A percentile compares a stretch with the other conserved stretches of the same genome.
phyloP scores from a whole-genome alignment of 441 rosid genomes.

The Croton setiger region DNA sequence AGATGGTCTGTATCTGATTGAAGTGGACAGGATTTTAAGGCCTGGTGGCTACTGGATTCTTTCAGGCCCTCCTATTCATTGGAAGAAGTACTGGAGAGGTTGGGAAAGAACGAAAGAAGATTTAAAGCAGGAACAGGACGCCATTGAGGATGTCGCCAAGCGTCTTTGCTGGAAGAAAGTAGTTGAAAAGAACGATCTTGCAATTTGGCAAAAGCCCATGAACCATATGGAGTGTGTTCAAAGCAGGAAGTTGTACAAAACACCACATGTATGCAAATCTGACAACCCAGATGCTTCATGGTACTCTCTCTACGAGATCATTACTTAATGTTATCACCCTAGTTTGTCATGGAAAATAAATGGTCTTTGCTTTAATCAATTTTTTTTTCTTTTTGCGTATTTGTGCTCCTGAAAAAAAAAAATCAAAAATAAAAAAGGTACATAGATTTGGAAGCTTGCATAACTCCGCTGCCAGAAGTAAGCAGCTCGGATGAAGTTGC shows the following conservation, averaged over 20 bases:
- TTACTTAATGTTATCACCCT: neutral
- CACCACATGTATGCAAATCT: constrained; percentile 68
- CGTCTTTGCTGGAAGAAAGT: constrained; percentile 93
- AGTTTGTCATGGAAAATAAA: neutral
- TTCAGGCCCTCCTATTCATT: constrained; percentile 85
- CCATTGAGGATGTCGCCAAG: constrained; percentile 70
- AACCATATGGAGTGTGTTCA: constrained; percentile 68
- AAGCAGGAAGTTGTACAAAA: constrained; percentile 44
- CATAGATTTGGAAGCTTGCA: constrained; percentile 71
- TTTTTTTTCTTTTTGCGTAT: neutral
- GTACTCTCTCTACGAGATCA: constrained; percentile 35
- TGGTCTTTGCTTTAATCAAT: neutral
- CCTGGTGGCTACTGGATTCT: constrained; percentile 97
- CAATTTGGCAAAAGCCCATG: constrained; percentile 76
- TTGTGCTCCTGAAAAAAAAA: neutral
- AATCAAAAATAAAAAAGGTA: constrained; percentile 39
- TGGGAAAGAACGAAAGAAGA: constrained; percentile 87
- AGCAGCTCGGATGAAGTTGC: constrained; percentile 67
- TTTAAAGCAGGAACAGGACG: constrained; percentile 76
- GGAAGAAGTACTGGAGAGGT: constrained; percentile 90
- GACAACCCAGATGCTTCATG: constrained; percentile 71
- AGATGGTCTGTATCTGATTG: constrained; percentile 83
- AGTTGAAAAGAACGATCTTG: constrained; percentile 61
- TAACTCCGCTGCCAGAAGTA: constrained; percentile 78
- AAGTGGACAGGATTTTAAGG: constrained; percentile 84